Evolutionary conservation across 129 eudicot genomes (phyloP), one percentile per base, ranked within the genome.

Genomic region (Mikania micrantha): DNA sequence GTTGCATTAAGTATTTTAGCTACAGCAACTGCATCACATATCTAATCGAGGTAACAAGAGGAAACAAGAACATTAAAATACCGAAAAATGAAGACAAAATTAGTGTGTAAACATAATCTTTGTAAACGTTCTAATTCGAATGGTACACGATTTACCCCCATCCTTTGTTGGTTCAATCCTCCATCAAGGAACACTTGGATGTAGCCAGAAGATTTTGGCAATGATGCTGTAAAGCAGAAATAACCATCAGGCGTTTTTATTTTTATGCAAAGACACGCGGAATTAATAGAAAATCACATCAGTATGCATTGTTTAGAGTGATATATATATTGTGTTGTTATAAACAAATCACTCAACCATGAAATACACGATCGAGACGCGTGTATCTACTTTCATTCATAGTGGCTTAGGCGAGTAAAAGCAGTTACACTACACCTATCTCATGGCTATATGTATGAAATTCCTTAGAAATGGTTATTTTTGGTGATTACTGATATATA

Each of bases 171-270:
- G 79, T 93, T 93, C 79, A 93, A 75, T 39, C 99, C 99, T 63
- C 96, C 99, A 76, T 93, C 99, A 73, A 93, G 99, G 60, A 93
- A 93, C 71, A 93, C 91, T 75, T 93, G 99, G 45, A 93, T 75
- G 78, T 93, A 93, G 41, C 99, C 95, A 64, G 81, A 67, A 69
- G 99, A 89, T 34, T 82, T 84, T 2, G 95, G 85, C 65, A 83
- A 36, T 27, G 79, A 82, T 77, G 86, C 82, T 76, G 47, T 29
- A 73, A 42, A 66, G 41, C 11, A 69, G 42, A 67, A 15, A 61
- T 21, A 9, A 72, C 49, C 72, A 39, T 78, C 66, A 80, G 71
- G 27, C n/a, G n/a, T n/a, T n/a, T n/a, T n/a, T 4, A 45, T 19
- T 38, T 9, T 21, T 21, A 47, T 31, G 5, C 5, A 34, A 39